Base-by-base conservation (phyloP, 805 yeast genomes). In the Candida gorgasii region DNA sequence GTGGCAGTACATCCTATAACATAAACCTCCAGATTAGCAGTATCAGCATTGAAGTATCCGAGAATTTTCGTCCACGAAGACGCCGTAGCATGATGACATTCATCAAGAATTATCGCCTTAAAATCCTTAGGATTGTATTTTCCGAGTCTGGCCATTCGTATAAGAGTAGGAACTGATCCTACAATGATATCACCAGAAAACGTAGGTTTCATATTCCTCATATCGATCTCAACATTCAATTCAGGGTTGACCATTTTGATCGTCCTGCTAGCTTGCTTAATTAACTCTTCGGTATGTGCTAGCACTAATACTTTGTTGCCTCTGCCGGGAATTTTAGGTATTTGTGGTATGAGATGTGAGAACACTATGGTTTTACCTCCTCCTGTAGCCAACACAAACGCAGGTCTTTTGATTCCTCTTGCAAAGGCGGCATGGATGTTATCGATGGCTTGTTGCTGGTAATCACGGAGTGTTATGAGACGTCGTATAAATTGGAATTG, bases 311-410 rank as follows among this genome's bases (percentile, higher is more conserved):
- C 67, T 44, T 68, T 72, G 22, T 53, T 49, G 0, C 75, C 72
- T 19, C 57, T 44, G 0, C 59, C 58, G 0, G 50, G 40, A 3
- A 46, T 33, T 0, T 75, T 72, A 31, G 54, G 46, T 5, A 79
- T 59, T 30, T 64, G 55, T 0, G 78, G 73, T 2, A 85, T 75
- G 31, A 84, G 50, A 48, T 75, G 75, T 0, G 86, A 61, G 56
- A 88, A 85, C 1, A 87, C 80, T 9, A 89, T 88, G 0, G 97
- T 90, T 54, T 90, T 90, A 4, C 98, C 98, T 9, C 96, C 93
- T 0, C 98, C 98, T 0, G 98, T 92, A 11, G 97, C 96, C 28
- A 90, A 61, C 20, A 89, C 84, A 1, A 89, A 89, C 0, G 92
- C 97, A 0, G 89, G 76, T 36, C 93, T 68, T 14, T 72, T 61